Conservation (phyloP, 164 flowering plant species). For the Echeveria elegans region DNA sequence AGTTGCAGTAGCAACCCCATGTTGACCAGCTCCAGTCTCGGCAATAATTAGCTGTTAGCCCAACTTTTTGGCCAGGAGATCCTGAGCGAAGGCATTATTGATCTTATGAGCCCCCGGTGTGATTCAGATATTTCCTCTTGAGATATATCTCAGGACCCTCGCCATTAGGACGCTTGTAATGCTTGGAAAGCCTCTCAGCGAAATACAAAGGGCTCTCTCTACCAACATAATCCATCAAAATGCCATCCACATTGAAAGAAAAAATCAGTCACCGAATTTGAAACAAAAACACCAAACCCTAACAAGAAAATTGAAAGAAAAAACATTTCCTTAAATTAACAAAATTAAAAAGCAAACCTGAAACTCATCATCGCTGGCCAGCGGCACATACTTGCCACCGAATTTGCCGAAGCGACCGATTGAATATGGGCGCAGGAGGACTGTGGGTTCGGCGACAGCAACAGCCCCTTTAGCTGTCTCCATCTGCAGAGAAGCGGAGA, state of each 20-base stretch:
- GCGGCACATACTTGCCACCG: conserved; percentile 87
- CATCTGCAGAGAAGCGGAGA: conserved; percentile 28
- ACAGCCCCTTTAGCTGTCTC: conserved; percentile 14
- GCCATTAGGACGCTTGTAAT: conserved; percentile 31
- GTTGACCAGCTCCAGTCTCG: conserved; percentile 59
- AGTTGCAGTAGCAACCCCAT: conserved; percentile 59
- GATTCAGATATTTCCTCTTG: conserved; percentile 56
- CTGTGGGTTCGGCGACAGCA: conserved; percentile 2
- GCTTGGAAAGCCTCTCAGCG: conserved; percentile 37
- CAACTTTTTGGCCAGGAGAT: conserved; percentile 46
- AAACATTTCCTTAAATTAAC: neutral
- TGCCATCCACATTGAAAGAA: conserved; percentile 24
- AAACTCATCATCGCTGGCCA: conserved; percentile 43
- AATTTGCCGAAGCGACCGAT: conserved; percentile 73
- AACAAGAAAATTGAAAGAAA: neutral
- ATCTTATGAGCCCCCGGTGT: conserved; percentile 50
- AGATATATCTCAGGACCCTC: conserved; percentile 53
- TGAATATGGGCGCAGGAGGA: conserved; percentile 48
- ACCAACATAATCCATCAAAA: conserved; percentile 49
- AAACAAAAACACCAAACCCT: too few species aligned
- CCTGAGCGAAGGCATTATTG: conserved; percentile 58
- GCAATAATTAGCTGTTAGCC: conserved; percentile 31
- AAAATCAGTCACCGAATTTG: too few species aligned
- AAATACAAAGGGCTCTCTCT: conserved; percentile 53
- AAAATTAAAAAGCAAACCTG: conserved; percentile 33